Base-by-base conservation (phyloP, 2,329 filamentous ascomycete genomes). In the Sordariomycetes sp. region DNA sequence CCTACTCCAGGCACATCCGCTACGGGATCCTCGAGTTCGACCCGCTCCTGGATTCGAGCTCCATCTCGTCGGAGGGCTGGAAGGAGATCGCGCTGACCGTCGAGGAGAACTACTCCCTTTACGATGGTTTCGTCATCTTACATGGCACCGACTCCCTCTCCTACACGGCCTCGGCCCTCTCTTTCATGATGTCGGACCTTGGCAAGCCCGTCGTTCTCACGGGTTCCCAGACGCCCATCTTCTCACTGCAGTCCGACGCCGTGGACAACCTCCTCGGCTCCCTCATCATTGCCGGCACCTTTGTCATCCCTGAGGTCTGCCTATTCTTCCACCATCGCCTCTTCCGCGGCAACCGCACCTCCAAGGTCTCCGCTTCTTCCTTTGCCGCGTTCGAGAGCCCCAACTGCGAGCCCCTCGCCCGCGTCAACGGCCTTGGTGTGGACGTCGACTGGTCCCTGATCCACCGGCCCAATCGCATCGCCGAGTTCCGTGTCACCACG, bases 271-370 rank as follows among this genome's bases (percentile, higher is more conserved):
- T 96, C 13, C 80, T 96, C 5, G 89, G 89, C 22, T 91, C 89
- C 1, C 78, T 96, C 65, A 90, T 96, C 66, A 86, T 96, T 58
- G 91, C 91, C 2, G 90, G 90, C 36, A 94, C 94, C 60, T 95
- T 95, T 67, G 87, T 90, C 73, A 89, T 96, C 59, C 90, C 91
- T 0, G 91, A 96, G 69, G 91, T 96, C 56, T 91, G 89, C 67
- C 78, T 96, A 39, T 96, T 95, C 75, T 96, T 96, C 77, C 89
- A 94, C 70, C 88, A 95, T 73, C 89, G 85, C 62, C 80, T 96
- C 22, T 95, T 91, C 72, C 84, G 91, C 28, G 91, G 91, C 17
- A 96, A 95, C 70, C 78, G 91, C 59, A 85, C 88, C 10, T 94
- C 89, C 61, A 96, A 96, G 70, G 83, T 95, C 35, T 91, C 89